A percentile compares a stretch with the other conserved stretches of the same genome.
Evolutionary conservation across 2,329 filamentous ascomycete genomes (phyloP).

Genomic region (Ceratocystis colombiana): DNA sequence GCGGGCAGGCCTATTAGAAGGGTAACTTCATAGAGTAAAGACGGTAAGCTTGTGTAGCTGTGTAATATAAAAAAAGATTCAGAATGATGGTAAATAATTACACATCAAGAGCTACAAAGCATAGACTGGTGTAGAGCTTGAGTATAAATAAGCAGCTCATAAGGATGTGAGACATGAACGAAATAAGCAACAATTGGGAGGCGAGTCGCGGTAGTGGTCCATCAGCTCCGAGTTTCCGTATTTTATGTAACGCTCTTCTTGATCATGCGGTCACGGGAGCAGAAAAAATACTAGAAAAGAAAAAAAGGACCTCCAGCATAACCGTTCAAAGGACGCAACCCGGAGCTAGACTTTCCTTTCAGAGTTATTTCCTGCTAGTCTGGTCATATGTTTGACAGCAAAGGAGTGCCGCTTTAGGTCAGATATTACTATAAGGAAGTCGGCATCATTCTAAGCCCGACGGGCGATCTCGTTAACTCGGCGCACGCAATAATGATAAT

Average conservation of each 20-base stretch:
- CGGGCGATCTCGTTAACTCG: not conserved
- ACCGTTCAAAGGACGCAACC: not conserved
- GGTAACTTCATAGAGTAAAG: not conserved
- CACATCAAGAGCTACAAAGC: not conserved
- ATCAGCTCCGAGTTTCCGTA: not conserved
- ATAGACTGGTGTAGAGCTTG: not conserved
- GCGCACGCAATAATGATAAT: not conserved
- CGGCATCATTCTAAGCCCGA: not conserved
- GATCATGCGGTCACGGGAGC: conserved; percentile 2
- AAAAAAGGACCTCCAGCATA: not conserved
- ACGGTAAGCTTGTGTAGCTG: not conserved
- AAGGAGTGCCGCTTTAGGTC: not conserved
- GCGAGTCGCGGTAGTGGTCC: not conserved
- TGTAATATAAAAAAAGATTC: not conserved
- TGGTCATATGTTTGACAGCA: not conserved
- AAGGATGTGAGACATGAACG: not conserved
- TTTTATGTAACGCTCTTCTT: not conserved
- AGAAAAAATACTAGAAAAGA: not conserved
- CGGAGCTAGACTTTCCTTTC: not conserved
- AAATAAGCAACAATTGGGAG: not conserved
- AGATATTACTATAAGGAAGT: not conserved
- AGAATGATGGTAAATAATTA: not conserved
- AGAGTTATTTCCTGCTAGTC: not conserved
- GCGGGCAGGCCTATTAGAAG: not conserved
- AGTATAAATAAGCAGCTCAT: conserved; percentile 6